Evolutionary conservation across 768 basidiomycete species (phyloP).

Genomic region (Tricholoma matsutake): DNA sequence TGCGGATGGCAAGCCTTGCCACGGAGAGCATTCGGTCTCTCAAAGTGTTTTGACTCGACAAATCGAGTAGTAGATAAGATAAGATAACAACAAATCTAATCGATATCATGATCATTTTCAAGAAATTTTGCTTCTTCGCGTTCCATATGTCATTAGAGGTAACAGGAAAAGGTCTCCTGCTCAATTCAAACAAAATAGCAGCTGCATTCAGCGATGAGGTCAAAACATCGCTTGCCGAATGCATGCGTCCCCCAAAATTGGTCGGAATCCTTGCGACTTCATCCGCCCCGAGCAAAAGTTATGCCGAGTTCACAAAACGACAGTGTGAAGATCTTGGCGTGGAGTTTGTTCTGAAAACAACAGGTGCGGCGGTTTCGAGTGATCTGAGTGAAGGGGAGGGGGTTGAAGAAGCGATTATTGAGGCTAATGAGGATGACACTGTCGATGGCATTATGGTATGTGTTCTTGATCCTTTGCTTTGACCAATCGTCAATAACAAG

Average conservation of each 20-base stretch:
- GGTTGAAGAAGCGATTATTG: constrained; percentile 94
- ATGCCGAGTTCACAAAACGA: constrained; percentile 88
- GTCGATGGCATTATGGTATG: constrained; percentile 95
- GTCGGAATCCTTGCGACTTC: constrained; percentile 91
- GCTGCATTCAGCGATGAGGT: constrained; percentile 71
- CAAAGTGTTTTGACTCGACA: neutral
- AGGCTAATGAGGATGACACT: constrained; percentile 83
- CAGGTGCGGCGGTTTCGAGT: constrained; percentile 57
- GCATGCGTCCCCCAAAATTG: constrained; percentile 58
- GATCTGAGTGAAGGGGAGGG: constrained; percentile 77
- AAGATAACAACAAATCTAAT: neutral
- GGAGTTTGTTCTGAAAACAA: constrained; percentile 74
- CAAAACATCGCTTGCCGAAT: constrained; percentile 37
- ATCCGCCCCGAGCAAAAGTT: constrained; percentile 73
- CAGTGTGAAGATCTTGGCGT: constrained; percentile 90
- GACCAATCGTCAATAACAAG: constrained; percentile 2
- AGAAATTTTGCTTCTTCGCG: neutral
- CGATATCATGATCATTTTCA: neutral
- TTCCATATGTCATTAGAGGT: constrained; percentile 19
- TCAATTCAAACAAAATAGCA: constrained; percentile 78
- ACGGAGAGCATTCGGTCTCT: constrained; percentile 10
- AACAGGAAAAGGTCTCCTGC: constrained; percentile 65
- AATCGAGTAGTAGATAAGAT: neutral
- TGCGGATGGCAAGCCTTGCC: constrained; percentile 16
- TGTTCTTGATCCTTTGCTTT: constrained; percentile 6